These are phyloP conservation scores for Eimeria maxima DNA, from an alignment of 169 alveolate genomes.

Conservation along the genomic window DNA sequence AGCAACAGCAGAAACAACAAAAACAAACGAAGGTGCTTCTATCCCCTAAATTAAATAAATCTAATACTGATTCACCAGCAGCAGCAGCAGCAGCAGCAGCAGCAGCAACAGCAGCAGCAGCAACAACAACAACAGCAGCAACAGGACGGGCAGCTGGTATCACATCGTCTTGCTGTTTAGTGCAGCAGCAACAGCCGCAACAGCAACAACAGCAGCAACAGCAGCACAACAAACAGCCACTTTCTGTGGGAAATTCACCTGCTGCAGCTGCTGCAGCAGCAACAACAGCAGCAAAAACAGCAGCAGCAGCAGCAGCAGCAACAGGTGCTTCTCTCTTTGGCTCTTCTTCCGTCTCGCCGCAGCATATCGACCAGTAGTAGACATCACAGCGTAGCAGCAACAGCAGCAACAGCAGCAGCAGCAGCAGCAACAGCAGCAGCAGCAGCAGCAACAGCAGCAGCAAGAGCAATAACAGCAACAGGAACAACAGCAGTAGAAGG, in stretches of 20 bases:
- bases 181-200: background rate
- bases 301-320: constrained; percentile 31
- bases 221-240: constrained; percentile 12
- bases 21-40: background rate
- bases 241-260: background rate
- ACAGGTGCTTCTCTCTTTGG: constrained; percentile 20
- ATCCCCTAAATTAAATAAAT: background rate
- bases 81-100: constrained; percentile 43
- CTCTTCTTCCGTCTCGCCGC: background rate
- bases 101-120: constrained; percentile 51
- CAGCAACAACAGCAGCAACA: constrained; percentile 33
- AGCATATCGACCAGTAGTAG: background rate
- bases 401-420: background rate
- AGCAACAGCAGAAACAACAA: constrained; percentile 53
- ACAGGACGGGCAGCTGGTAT: background rate
- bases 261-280: constrained; percentile 8
- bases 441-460: constrained; percentile 11
- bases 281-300: constrained; percentile 54
- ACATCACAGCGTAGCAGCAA: background rate
- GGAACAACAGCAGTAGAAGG: background rate
- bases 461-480: background rate
- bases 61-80: constrained; percentile 3
- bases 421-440: background rate
- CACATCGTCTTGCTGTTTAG: background rate
- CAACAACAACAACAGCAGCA: constrained; percentile 3